Base-by-base conservation (phyloP, 257 asterid genomes). In the Thymus quinquecostatus region DNA sequence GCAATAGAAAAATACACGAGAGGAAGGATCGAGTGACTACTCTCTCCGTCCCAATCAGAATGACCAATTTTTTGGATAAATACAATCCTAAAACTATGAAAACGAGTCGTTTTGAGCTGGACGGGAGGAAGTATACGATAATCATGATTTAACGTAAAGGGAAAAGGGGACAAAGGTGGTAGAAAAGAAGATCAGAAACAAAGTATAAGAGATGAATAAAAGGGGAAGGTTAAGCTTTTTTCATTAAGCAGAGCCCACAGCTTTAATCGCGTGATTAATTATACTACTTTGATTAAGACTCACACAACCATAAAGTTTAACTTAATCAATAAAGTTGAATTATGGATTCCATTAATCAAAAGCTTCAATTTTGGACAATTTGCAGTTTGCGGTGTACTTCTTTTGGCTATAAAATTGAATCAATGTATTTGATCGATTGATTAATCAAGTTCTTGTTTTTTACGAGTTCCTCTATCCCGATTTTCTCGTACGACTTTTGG, bases 251-350 rank as follows among this genome's bases (percentile, higher is more conserved):
- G 41, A 60, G 45, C 69, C 84, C 79, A 68, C 79, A 53, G 53
- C 86, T 81, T 84, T 84, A 79, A 64, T 58, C 77, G 84, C 88
- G 82, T 84, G 84, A 74, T 66, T 72, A 68, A 76, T 61, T 9
- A 50, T 48, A 48, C 21, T 72, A 64, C 73, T 64, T 79, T 70
- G 69, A 67, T 72, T 76, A 48, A 64, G 74, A 68, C 71, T 71
- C 73, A 78, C 80, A 43, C 56, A 56, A 69, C 77, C 48, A 69
- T 28, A 12, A 60, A 47, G 13, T 30, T 66, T 14, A n/a, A 28
- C 62, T 61, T 40, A 53, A 62, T 28, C 4, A 54, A 14, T 41
- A 51, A 29, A 49, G 27, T 57, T n/a, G 0, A 66, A 33, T 50
- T 49, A n/a, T 49, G 60, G 47, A 32, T 3, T 48, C 60, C 60